These are phyloP conservation scores for Fraxinus xanthoxyloides DNA, from an alignment of 305 asterid genomes.

Conservation along the genomic window DNA sequence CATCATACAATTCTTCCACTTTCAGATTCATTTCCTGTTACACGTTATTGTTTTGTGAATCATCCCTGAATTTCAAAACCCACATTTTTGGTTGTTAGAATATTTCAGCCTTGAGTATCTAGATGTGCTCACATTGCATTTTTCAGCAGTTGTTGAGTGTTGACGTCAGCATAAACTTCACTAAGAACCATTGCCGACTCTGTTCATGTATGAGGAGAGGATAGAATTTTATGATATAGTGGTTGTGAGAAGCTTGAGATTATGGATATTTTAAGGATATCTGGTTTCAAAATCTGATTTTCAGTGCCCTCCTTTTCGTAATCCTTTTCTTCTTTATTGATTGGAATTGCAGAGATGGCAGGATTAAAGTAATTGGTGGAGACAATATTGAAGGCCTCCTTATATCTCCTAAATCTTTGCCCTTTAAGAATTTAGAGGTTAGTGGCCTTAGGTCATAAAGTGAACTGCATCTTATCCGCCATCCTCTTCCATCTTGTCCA, in stretches of 20 bases:
- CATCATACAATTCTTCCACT: background rate
- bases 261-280: background rate
- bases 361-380: slow-evolving; percentile 90
- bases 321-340: slow-evolving; percentile 15
- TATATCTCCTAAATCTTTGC: slow-evolving; percentile 66
- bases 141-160: slow-evolving; percentile 1
- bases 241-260: slow-evolving; percentile 16
- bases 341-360: slow-evolving; percentile 77
- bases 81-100: slow-evolving; percentile 16
- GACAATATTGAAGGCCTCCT: slow-evolving; percentile 84
- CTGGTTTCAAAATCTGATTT: slow-evolving; percentile 8
- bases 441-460: slow-evolving; percentile 25
- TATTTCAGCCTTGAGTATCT: slow-evolving; percentile 1
- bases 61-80: background rate
- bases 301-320: background rate
- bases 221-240: slow-evolving; percentile 12
- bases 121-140: slow-evolving; percentile 13
- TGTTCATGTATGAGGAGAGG: slow-evolving; percentile 11
- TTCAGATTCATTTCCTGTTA: background rate
- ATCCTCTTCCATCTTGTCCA: slow-evolving; percentile 8
- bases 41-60: slow-evolving; percentile 9
- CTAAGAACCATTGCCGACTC: slow-evolving; percentile 4
- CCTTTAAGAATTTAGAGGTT: slow-evolving; percentile 92
- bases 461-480: slow-evolving; percentile 12
- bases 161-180: background rate